A percentile compares a stretch with the other conserved stretches of the same genome.
Evolutionary conservation across 1,139 yeast genomes (phyloP).

Genomic region (Yueomyces sp.): DNA sequence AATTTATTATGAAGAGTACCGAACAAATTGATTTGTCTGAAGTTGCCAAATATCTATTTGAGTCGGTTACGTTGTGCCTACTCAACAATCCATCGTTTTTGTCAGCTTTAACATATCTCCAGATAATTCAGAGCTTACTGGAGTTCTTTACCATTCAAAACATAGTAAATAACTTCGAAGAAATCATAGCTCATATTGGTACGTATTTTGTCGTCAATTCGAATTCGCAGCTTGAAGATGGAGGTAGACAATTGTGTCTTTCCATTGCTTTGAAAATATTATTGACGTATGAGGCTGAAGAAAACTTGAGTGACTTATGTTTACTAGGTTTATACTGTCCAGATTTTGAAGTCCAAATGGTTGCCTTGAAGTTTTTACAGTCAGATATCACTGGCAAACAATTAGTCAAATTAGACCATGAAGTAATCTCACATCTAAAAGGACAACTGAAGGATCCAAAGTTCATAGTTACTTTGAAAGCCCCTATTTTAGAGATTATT

Average conservation of each 20-base stretch:
- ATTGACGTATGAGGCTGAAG: conserved; percentile 14
- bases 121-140: conserved; percentile 19
- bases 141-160: background rate
- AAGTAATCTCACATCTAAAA: conserved; percentile 16
- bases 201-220: conserved; percentile 21
- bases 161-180: no score
- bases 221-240: conserved; percentile 25
- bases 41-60: background rate
- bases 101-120: conserved; percentile 28
- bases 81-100: conserved; percentile 23
- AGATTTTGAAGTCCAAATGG: conserved; percentile 38
- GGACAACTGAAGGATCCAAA: conserved; percentile 20
- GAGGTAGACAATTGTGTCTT: conserved; percentile 34
- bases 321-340: conserved; percentile 27
- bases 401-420: conserved; percentile 8
- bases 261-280: conserved; percentile 25
- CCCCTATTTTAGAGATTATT: conserved; percentile 30
- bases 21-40: background rate
- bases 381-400: conserved; percentile 8
- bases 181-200: no score
- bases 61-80: conserved; percentile 12
- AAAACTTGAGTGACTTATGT: conserved; percentile 19
- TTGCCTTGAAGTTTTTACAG: conserved; percentile 27
- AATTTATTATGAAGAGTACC: background rate
- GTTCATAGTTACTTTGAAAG: conserved; percentile 33